Base-by-base conservation (phyloP, 2,329 filamentous ascomycete genomes). In the Colletotrichum orchidophilum region DNA sequence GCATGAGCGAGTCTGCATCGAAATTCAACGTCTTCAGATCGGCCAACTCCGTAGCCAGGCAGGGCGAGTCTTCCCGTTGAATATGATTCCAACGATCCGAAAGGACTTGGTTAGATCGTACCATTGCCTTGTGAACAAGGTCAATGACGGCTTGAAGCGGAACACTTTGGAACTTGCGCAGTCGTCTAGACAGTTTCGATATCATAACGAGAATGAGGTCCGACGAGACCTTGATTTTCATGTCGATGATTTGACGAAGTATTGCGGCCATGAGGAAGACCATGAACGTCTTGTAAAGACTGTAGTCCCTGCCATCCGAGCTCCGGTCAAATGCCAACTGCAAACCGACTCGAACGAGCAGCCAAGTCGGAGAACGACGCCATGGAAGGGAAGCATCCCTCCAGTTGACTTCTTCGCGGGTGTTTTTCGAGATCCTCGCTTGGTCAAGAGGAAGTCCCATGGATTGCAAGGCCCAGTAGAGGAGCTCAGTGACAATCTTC, bases 351-450 rank as follows among this genome's bases (percentile, higher is more conserved):
- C 88, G 85, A 4, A 91, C 66, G 0, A 90, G 78, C 1, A 91
- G 79, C 88, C 88, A 91, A 1, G 86, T 69, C 0, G 88, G 80
- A 13, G 87, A 90, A 54, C 85, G 77, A 15, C 84, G 79, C 88
- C 88, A 90, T 0, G 85, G 86, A 2, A 67, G 26, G 6, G 6
- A 31, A 11, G 63, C 62, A 1, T 71, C 62, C 2, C 74, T 71
- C 80, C 81, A 89, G 13, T 87, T 66, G 1, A 89, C 83, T 18
- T 91, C 88, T 57, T 91, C 88, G 3, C 87, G 83, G 1, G 85
- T 87, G 33, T 85, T 80, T 68, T 91, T 91, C 55, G 73, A 78
- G 24, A 90, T 81, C 0, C 79, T 78, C 0, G 60, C 8, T 0
- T 75, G 73, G 0, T 76, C 21, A 4, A 73, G 64, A 0, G 75